phyloP scores from a whole-genome alignment of 1,284 basidiomycete species.

The Nidula niveotomentosa region DNA sequence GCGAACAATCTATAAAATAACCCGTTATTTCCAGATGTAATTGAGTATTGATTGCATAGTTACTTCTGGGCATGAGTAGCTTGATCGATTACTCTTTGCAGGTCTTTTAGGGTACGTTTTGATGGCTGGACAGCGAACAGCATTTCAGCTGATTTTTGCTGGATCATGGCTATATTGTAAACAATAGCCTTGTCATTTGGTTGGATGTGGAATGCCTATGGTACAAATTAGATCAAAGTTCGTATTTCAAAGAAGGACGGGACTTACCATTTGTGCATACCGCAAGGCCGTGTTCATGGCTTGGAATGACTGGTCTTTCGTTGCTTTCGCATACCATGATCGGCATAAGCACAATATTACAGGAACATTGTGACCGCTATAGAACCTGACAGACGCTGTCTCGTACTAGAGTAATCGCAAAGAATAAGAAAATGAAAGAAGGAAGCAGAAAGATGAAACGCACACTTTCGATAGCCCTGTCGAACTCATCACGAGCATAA shows the following conservation, averaged over 20 bases:
- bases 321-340: slow-evolving; percentile 91
- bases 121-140: slow-evolving; percentile 71
- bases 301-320: slow-evolving; percentile 78
- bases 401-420: slow-evolving; percentile 67
- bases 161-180: slow-evolving; percentile 96
- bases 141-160: slow-evolving; percentile 92
- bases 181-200: slow-evolving; percentile 86
- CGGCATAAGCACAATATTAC: slow-evolving; percentile 84
- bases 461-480: slow-evolving; percentile 92
- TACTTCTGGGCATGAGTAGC: slow-evolving; percentile 89
- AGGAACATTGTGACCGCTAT: slow-evolving; percentile 67
- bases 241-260: slow-evolving; percentile 3
- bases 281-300: slow-evolving; percentile 80
- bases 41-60: slow-evolving; percentile 17
- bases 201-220: slow-evolving; percentile 76
- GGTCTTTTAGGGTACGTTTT: slow-evolving; percentile 79
- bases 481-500: slow-evolving; percentile 88
- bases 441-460: slow-evolving; percentile 32
- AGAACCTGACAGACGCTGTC: slow-evolving; percentile 78
- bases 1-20: slow-evolving; percentile 67
- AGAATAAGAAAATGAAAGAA: neutral
- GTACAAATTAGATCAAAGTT: neutral
- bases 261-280: slow-evolving; percentile 73
- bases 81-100: slow-evolving; percentile 76
- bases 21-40: neutral